These are phyloP conservation scores for Circinella minor DNA, from an alignment of 371 early-diverging fungal species.

Conservation along the genomic window DNA sequence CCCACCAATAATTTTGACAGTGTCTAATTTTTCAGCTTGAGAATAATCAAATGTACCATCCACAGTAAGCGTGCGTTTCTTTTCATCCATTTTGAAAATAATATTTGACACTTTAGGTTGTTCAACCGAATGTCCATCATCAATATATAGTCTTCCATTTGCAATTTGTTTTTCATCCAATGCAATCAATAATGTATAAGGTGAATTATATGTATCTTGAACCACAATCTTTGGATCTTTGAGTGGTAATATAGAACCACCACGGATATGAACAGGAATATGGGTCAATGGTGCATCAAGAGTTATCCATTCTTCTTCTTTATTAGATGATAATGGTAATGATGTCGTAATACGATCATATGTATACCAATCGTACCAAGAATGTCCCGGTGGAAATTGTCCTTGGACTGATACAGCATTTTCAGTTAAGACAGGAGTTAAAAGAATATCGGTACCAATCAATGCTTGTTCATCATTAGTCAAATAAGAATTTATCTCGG, in stretches of 20 bases:
- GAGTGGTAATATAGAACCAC: constrained; percentile 52
- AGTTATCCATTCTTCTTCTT: constrained; percentile 16
- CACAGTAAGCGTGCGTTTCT: constrained; percentile 31
- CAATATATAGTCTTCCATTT: constrained; percentile 57
- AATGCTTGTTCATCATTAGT: constrained; percentile 37
- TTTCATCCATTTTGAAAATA: constrained; percentile 28
- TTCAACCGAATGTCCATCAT: constrained; percentile 59
- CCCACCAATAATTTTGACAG: constrained; percentile 16
- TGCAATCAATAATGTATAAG: constrained; percentile 55
- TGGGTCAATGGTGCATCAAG: constrained; percentile 51
- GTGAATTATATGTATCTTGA: constrained; percentile 42
- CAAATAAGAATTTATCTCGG: constrained; percentile 22
- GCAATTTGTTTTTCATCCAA: constrained; percentile 48
- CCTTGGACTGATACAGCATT: constrained; percentile 49
- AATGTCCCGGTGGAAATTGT: constrained; percentile 54
- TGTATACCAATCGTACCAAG: constrained; percentile 61
- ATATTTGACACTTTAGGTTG: constrained; percentile 33
- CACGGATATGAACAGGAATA: constrained; percentile 55
- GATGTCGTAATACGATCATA: constrained; percentile 13
- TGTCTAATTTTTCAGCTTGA: constrained; percentile 28
- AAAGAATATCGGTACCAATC: constrained; percentile 52
- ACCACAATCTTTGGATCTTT: constrained; percentile 56
- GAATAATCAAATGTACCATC: constrained; percentile 37
- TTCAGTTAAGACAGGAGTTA: constrained; percentile 59
- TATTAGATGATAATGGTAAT: not conserved